These are phyloP conservation scores for Fagopyrum tataricum DNA, from an alignment of 148 eudicot species.

Conservation along the genomic window DNA sequence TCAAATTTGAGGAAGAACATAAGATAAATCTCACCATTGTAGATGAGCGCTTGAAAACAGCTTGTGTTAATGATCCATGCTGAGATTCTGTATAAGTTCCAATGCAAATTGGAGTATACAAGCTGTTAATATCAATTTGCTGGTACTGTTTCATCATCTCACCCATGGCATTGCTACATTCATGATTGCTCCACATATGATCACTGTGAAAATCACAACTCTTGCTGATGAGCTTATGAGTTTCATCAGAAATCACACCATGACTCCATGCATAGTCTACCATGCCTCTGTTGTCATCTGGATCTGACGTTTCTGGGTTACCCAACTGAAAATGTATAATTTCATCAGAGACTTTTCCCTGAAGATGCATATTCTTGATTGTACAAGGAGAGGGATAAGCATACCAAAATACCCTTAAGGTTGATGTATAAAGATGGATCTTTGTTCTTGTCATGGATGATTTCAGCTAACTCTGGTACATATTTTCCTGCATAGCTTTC, in stretches of 20 bases:
- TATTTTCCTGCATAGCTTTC: slow-evolving; percentile 99
- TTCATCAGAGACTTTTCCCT: too few species aligned
- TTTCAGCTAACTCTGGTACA: slow-evolving; percentile 83
- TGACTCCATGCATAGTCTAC: slow-evolving; percentile 98
- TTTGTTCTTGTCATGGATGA: slow-evolving; percentile 64
- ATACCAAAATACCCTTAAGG: slow-evolving; percentile 82
- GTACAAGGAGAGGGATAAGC: background rate
- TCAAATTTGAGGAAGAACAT: too few species aligned
- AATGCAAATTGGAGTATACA: slow-evolving; percentile 69
- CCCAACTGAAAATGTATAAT: slow-evolving; percentile 42
- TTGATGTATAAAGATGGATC: slow-evolving; percentile 46
- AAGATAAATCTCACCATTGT: slow-evolving; percentile 48
- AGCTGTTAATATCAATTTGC: slow-evolving; percentile 82
- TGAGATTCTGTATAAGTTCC: slow-evolving; percentile 27
- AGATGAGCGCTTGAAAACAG: slow-evolving; percentile 40
- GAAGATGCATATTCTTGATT: too few species aligned
- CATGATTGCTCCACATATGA: slow-evolving; percentile 50
- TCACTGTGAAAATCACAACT: slow-evolving; percentile 66
- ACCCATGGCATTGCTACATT: slow-evolving; percentile 41
- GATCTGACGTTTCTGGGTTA: slow-evolving; percentile 84
- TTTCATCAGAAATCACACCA: slow-evolving; percentile 84
- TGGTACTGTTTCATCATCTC: slow-evolving; percentile 64
- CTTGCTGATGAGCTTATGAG: slow-evolving; percentile 45
- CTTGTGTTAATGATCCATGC: slow-evolving; percentile 23
- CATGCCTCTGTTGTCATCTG: slow-evolving; percentile 91